Base-by-base conservation (phyloP, 208 protist genomes). In the Acanthamoeba healyi region DNA sequence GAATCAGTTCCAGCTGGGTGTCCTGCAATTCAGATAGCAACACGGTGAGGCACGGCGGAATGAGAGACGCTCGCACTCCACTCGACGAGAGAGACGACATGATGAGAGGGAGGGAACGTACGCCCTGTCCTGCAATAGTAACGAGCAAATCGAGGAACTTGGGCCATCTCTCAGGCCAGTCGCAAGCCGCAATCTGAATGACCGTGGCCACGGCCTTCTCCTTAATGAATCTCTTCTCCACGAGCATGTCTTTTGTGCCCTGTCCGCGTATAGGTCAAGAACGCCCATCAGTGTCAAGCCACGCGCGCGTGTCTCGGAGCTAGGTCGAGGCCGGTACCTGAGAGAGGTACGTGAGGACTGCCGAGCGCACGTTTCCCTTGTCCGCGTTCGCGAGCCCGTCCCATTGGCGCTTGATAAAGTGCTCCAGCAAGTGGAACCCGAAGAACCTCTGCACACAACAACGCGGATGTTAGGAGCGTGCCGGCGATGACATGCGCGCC, bases 181-280 rank as follows among this genome's bases (percentile, higher is more conserved):
- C 84, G 22, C 58, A 32, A 19, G 26, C 4, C 12, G 84, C 84
- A 54, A 91, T 49, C 22, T 72, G 17, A 14, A 49, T 91, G 22
- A 40, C 34, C 49, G 72, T 34, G 9, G 49, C 14, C 17, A 65
- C 58, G 5, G 84, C 84, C 84, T 91, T 91, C 61, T 91, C 84
- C 29, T 91, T 91, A 29, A 91, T 91, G 58, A 91, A 91, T 32
- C 38, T 6, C 58, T 91, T 91, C 58, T 91, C 84, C 61, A 58
- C 36, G 9, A 26, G 7, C 7, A 91, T 12, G 22, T 40, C 84
- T 22, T 72, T 72, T 29, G 84, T 91, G 32, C 84, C 84, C 84
- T 91, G 58, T 32, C 4, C 26, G 72, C 22, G 9, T 38, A 17
- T 24, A 87, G 40, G 29, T 87, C 29, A 87, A 40, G 32, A 72